Evolutionary conservation across 2,329 filamentous ascomycete species (phyloP).

Genomic region (Clonostachys rhizophaga): DNA sequence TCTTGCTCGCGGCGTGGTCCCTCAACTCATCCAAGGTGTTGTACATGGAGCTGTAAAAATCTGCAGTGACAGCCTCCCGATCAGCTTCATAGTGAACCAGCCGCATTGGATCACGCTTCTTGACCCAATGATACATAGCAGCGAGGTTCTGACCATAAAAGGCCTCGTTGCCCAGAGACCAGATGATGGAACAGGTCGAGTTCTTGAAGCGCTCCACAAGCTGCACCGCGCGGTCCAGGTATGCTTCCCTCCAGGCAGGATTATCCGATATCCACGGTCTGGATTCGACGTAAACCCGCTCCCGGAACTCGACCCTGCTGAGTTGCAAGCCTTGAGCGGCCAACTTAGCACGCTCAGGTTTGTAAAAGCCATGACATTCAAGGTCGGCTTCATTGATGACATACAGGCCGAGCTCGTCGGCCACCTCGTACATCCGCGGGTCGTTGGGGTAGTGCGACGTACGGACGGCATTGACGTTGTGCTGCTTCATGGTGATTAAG

Average conservation of each 20-base stretch:
- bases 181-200: conserved; percentile 64
- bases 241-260: conserved; percentile 55
- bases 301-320: conserved; percentile 37
- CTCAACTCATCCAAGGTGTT: conserved; percentile 46
- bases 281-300: conserved; percentile 30
- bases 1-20: conserved; percentile 11
- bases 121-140: conserved; percentile 62
- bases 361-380: conserved; percentile 47
- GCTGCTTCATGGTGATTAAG: conserved; percentile 62
- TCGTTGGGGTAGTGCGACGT: conserved; percentile 65
- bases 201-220: conserved; percentile 67
- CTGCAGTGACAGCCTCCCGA: conserved; percentile 51
- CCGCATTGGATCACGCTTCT: conserved; percentile 49
- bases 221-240: conserved; percentile 62
- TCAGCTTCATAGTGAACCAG: conserved; percentile 66
- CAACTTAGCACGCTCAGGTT: conserved; percentile 23
- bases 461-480: conserved; percentile 69
- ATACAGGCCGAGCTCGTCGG: conserved; percentile 61
- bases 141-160: conserved; percentile 67
- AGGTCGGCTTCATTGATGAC: conserved; percentile 55
- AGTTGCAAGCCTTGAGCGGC: conserved; percentile 1
- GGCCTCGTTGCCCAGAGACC: conserved; percentile 70
- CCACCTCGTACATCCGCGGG: conserved; percentile 52
- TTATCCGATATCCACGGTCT: conserved; percentile 52
- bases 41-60: conserved; percentile 69